Conservation (phyloP, 768 basidiomycete genomes). For the Tylopilus balloui region DNA sequence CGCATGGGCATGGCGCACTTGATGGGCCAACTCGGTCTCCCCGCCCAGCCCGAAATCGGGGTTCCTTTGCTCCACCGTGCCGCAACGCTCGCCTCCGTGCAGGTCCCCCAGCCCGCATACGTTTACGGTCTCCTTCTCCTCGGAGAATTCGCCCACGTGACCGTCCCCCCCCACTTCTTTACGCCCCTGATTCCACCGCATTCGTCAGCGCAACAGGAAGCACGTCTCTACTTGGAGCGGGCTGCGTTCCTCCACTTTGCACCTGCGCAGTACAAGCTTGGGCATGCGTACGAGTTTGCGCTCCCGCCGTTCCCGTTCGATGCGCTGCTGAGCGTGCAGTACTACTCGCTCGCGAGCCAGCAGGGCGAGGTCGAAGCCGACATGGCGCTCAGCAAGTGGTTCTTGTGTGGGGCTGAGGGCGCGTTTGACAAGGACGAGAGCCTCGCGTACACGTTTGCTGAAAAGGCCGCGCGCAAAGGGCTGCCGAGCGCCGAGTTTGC, state of each 20-base stretch:
- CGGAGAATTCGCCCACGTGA: constrained; percentile 70
- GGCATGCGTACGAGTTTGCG: constrained; percentile 90
- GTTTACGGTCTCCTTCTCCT: constrained; percentile 85
- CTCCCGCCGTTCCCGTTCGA: constrained; percentile 82
- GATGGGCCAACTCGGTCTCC: constrained; percentile 77
- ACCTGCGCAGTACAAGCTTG: constrained; percentile 89
- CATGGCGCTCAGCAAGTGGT: constrained; percentile 97
- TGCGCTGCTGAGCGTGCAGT: constrained; percentile 84
- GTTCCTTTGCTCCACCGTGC: constrained; percentile 73
- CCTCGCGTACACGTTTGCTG: constrained; percentile 85
- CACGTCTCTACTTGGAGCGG: constrained; percentile 72
- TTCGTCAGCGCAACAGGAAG: constrained; percentile 50
- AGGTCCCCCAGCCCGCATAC: constrained; percentile 85
- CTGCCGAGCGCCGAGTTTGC: constrained; percentile 87
- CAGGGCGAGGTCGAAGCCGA: constrained; percentile 90
- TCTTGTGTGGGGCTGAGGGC: constrained; percentile 78
- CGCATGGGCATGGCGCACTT: constrained; percentile 92
- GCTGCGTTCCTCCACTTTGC: constrained; percentile 83
- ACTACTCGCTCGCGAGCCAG: constrained; percentile 79
- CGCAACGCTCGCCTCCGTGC: constrained; percentile 65
- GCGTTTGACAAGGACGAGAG: constrained; percentile 83
- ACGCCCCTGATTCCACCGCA: constrained; percentile 50
- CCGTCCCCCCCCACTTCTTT: constrained; percentile 49
- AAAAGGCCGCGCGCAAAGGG: constrained; percentile 74
- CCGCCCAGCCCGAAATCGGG: constrained; percentile 49